These are phyloP conservation scores for Croton laevigatus DNA, from an alignment of 441 rosid species.

Conservation along the genomic window DNA sequence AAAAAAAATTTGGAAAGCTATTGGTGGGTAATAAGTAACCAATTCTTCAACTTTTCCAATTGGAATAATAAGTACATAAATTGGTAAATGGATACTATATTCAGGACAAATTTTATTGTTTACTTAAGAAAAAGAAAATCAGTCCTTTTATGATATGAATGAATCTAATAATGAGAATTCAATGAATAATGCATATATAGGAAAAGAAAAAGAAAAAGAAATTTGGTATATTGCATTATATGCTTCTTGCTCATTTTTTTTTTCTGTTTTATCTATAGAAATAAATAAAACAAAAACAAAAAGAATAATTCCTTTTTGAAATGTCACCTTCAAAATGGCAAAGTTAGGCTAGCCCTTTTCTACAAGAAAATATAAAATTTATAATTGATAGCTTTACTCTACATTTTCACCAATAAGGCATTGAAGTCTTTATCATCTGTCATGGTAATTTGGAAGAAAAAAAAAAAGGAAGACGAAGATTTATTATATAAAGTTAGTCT, in stretches of 20 bases:
- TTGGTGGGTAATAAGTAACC: too few relatives aligned
- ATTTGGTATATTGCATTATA: neutral
- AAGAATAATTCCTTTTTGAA: neutral
- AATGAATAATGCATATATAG: too few relatives aligned
- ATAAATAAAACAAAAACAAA: neutral
- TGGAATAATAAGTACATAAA: too few relatives aligned
- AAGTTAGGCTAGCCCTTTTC: neutral
- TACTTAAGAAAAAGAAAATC: neutral
- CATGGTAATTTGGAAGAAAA: too few relatives aligned
- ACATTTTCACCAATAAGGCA: too few relatives aligned
- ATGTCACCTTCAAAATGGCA: neutral
- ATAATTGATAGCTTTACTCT: too few relatives aligned
- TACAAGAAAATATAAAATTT: too few relatives aligned
- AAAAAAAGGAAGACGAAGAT: too few relatives aligned
- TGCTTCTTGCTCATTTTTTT: neutral
- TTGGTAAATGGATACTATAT: neutral
- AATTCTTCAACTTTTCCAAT: too few relatives aligned
- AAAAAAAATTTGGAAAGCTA: too few relatives aligned
- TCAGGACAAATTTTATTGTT: conserved; percentile 3
- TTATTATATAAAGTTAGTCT: too few relatives aligned
- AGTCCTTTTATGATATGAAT: neutral
- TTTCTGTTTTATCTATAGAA: neutral
- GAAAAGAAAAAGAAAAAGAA: neutral
- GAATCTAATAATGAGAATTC: neutral
- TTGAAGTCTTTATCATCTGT: too few relatives aligned